phyloP scores from a whole-genome alignment of 371 early-diverging fungal species.

The Zychaea mexicana region DNA sequence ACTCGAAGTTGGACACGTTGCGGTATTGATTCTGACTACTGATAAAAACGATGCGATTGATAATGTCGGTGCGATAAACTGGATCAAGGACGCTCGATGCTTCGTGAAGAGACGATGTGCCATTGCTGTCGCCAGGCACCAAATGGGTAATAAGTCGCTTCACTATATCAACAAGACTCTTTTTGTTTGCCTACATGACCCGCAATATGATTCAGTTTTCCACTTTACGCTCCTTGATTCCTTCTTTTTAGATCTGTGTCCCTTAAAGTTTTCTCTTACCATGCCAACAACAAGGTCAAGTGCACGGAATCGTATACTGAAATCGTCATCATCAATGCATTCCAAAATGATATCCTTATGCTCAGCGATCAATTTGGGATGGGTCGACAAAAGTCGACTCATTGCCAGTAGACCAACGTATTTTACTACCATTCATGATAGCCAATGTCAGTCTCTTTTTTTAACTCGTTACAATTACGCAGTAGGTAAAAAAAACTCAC shows the following conservation, averaged over 20 bases:
- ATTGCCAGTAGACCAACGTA: constrained; percentile 91
- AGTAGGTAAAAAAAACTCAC: constrained; percentile 45
- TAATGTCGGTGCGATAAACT: constrained; percentile 77
- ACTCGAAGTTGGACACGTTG: constrained; percentile 90
- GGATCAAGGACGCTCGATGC: constrained; percentile 65
- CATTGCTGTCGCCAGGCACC: constrained; percentile 37
- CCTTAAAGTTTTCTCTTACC: constrained; percentile 41
- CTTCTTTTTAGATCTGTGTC: neutral
- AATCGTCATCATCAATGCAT: constrained; percentile 91
- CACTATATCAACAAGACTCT: constrained; percentile 80
- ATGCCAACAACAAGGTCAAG: constrained; percentile 85
- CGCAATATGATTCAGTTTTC: too few relatives aligned
- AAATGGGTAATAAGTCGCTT: constrained; percentile 83
- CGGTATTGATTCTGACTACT: constrained; percentile 85
- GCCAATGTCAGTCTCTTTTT: neutral
- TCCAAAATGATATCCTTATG: constrained; percentile 83
- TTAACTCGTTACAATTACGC: neutral
- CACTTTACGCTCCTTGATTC: neutral
- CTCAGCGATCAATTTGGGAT: constrained; percentile 83
- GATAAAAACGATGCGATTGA: constrained; percentile 79
- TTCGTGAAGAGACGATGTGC: constrained; percentile 31
- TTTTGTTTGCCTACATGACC: constrained; percentile 63
- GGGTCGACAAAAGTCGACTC: constrained; percentile 75
- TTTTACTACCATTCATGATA: constrained; percentile 64
- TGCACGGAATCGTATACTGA: constrained; percentile 87